Conservation (phyloP, 345 rosid genomes). For the Psidium guajava region DNA sequence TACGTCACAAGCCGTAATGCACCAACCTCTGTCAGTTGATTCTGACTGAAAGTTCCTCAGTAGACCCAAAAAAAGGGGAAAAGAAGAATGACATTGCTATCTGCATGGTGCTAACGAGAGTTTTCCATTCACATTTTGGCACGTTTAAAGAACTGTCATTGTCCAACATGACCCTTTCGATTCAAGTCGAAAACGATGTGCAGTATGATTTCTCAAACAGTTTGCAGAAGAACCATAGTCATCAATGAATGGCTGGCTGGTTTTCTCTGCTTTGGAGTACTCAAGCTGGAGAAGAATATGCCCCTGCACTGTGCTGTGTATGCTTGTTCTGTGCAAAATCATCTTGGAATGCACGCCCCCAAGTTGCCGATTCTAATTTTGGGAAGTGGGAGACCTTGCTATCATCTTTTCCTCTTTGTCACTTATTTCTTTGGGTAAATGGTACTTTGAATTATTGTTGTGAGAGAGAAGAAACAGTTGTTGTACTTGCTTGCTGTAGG, state of each 20-base stretch:
- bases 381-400: not conserved
- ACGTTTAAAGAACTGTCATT: not conserved
- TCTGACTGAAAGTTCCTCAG: not conserved
- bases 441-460: not conserved
- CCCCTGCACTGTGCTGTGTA: not conserved
- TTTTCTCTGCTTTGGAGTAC: not conserved
- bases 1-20: constrained; percentile 10
- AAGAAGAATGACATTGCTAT: not conserved
- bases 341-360: not conserved
- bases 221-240: not conserved
- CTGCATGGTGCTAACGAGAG: not conserved
- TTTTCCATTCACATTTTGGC: not conserved
- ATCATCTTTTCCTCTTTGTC: not conserved
- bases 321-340: not conserved
- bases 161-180: not conserved
- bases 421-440: not conserved
- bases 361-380: not conserved
- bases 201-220: not conserved
- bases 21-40: constrained; percentile 17
- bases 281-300: not conserved
- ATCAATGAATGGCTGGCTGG: not conserved
- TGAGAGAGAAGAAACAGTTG: not conserved
- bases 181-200: not conserved
- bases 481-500: not conserved
- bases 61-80: not conserved